Evolutionary conservation across 1,139 yeast species (phyloP).

Genomic region (Martiniozyma asiatica): DNA sequence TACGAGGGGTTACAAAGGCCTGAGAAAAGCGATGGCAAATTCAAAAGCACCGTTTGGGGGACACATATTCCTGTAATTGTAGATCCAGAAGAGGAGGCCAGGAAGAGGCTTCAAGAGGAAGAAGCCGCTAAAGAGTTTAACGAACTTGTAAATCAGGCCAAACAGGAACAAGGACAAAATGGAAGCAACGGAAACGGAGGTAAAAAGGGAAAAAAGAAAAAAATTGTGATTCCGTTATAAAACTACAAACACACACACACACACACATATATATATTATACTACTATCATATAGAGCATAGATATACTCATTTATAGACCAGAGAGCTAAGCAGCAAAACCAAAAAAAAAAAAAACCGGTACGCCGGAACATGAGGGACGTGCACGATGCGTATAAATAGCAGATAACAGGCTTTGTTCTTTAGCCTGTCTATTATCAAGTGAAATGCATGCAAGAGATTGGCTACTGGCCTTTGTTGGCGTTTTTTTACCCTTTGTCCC

Average conservation of each 20-base stretch:
- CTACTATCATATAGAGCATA: too few relatives aligned
- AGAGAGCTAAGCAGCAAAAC: too few relatives aligned
- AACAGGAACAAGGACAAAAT: constrained; percentile 25
- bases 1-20: too few relatives aligned
- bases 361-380: too few relatives aligned
- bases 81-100: constrained; percentile 19
- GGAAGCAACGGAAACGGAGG: constrained; percentile 21
- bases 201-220: constrained; percentile 30
- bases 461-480: constrained; percentile 71
- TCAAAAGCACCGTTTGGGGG: constrained; percentile 47
- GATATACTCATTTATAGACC: too few relatives aligned
- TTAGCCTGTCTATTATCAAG: too few relatives aligned
- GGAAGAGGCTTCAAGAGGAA: constrained; percentile 11
- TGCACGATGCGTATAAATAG: too few relatives aligned
- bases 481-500: constrained; percentile 76
- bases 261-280: too few relatives aligned
- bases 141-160: constrained; percentile 38
- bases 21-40: constrained; percentile 3
- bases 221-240: constrained; percentile 18
- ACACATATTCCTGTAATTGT: constrained; percentile 35
- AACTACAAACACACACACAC: too few relatives aligned
- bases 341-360: too few relatives aligned
- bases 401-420: too few relatives aligned
- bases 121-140: constrained; percentile 30
- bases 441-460: constrained; percentile 68